phyloP scores from a whole-genome alignment of 2,329 filamentous ascomycete genomes.

The Coleophoma crateriformis region DNA sequence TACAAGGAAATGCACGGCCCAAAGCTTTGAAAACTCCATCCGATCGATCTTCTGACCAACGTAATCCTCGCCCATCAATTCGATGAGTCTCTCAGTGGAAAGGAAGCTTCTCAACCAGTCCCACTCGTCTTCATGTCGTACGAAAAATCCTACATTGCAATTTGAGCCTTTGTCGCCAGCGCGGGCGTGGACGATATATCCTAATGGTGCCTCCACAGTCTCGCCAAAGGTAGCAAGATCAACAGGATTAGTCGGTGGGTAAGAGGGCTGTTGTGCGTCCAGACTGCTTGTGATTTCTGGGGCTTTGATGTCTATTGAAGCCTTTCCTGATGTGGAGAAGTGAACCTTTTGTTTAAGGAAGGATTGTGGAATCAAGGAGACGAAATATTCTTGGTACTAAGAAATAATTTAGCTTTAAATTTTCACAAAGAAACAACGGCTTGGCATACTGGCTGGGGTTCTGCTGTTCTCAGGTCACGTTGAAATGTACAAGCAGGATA shows the following conservation, averaged over 20 bases:
- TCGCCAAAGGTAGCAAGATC: constrained; percentile 12
- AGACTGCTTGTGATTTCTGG: background rate
- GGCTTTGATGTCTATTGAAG: constrained; percentile 6
- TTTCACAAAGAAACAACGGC: constrained; percentile 31
- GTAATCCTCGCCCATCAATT: background rate
- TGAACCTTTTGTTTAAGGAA: constrained; percentile 12
- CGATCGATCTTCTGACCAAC: background rate
- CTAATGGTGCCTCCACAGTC: constrained; percentile 1
- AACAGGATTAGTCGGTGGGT: constrained; percentile 4
- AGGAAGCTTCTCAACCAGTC: constrained; percentile 27
- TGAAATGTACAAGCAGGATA: too few relatives aligned
- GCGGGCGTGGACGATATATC: background rate
- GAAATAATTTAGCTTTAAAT: constrained; percentile 20
- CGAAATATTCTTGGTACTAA: constrained; percentile 18
- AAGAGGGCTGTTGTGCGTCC: background rate
- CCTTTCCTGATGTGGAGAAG: constrained; percentile 13
- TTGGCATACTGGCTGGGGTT: constrained; percentile 24
- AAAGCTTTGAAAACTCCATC: background rate
- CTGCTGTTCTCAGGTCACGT: too few relatives aligned
- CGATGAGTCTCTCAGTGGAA: background rate
- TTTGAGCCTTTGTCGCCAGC: constrained; percentile 24
- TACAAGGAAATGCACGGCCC: background rate
- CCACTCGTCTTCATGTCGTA: constrained; percentile 31
- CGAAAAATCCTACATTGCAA: constrained; percentile 33
- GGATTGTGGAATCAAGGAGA: constrained; percentile 14